Evolutionary conservation across 805 yeast species (phyloP).

Genomic region (Diddensiella caesifluorescens): DNA sequence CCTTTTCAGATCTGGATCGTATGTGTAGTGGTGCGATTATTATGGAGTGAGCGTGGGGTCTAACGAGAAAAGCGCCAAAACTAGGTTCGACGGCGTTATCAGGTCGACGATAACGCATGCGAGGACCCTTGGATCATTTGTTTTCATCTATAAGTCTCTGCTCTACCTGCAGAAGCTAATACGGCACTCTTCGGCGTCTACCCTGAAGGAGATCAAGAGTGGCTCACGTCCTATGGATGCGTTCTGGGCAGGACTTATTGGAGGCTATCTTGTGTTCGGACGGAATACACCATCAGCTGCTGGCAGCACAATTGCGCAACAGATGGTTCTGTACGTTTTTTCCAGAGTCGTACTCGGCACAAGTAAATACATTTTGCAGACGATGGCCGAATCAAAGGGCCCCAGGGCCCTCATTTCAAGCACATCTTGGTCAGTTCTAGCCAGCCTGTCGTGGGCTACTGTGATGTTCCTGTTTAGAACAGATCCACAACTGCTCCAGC

Average conservation of each 20-base stretch:
- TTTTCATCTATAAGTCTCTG: conserved; percentile 44
- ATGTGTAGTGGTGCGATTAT: conserved; percentile 11
- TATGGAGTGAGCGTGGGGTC: neutral
- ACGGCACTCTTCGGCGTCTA: conserved; percentile 11
- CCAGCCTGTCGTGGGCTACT: conserved; percentile 64
- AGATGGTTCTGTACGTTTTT: conserved; percentile 67
- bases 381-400: conserved; percentile 9
- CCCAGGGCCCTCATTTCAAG: conserved; percentile 22
- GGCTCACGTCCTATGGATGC: conserved; percentile 22
- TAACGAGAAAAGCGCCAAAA: neutral
- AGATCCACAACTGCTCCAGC: conserved; percentile 59
- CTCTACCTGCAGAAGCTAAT: conserved; percentile 25
- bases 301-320: conserved; percentile 52
- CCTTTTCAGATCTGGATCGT: conserved; percentile 49
- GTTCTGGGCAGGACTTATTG: conserved; percentile 36
- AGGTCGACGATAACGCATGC: conserved; percentile 54
- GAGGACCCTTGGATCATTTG: conserved; percentile 50
- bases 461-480: conserved; percentile 66
- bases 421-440: conserved; percentile 52
- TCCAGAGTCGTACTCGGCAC: conserved; percentile 61
- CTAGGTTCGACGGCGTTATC: conserved; percentile 35
- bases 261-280: conserved; percentile 41
- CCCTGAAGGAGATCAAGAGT: conserved; percentile 15
- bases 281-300: conserved; percentile 23
- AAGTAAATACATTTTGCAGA: conserved; percentile 42